Evolutionary conservation across 495 filamentous ascomycete species (phyloP).

Genomic region (Xylaria acuta): DNA sequence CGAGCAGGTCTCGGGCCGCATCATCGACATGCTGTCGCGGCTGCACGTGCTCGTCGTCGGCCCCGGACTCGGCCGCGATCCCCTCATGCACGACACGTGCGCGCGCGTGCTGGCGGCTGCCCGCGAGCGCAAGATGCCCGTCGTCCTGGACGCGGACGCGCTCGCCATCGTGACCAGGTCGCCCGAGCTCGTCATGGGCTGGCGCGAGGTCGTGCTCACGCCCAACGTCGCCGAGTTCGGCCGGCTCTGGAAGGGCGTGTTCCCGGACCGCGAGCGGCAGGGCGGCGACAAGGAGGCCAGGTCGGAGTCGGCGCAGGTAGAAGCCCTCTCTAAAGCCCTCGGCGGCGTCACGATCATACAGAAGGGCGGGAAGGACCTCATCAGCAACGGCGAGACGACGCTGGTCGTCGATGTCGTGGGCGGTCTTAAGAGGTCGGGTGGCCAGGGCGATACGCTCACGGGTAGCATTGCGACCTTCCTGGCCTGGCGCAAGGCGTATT

Average conservation of each 20-base stretch:
- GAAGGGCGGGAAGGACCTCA: slow-evolving; percentile 85
- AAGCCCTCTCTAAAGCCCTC: slow-evolving; percentile 74
- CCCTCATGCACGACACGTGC: slow-evolving; percentile 87
- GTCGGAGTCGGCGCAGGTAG: slow-evolving; percentile 63
- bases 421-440: slow-evolving; percentile 87
- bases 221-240: slow-evolving; percentile 95
- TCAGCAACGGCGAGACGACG: slow-evolving; percentile 81
- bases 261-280: slow-evolving; percentile 52
- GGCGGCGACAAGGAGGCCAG: slow-evolving; percentile 51
- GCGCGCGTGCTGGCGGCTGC: slow-evolving; percentile 81
- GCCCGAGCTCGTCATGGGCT: slow-evolving; percentile 80
- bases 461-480: slow-evolving; percentile 87
- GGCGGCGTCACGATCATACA: slow-evolving; percentile 91
- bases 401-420: slow-evolving; percentile 76
- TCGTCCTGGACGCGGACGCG: slow-evolving; percentile 93
- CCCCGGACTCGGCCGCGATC: slow-evolving; percentile 88
- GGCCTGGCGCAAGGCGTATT: slow-evolving; percentile 85
- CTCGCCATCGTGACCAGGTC: slow-evolving; percentile 75
- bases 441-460: slow-evolving; percentile 95
- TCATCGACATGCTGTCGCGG: slow-evolving; percentile 81
- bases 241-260: slow-evolving; percentile 74
- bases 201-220: slow-evolving; percentile 84
- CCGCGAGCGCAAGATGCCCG: slow-evolving; percentile 71
- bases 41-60: slow-evolving; percentile 94
- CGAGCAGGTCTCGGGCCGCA: slow-evolving; percentile 66